Conservation (phyloP, 83 land plant species). For the Picea abies region DNA sequence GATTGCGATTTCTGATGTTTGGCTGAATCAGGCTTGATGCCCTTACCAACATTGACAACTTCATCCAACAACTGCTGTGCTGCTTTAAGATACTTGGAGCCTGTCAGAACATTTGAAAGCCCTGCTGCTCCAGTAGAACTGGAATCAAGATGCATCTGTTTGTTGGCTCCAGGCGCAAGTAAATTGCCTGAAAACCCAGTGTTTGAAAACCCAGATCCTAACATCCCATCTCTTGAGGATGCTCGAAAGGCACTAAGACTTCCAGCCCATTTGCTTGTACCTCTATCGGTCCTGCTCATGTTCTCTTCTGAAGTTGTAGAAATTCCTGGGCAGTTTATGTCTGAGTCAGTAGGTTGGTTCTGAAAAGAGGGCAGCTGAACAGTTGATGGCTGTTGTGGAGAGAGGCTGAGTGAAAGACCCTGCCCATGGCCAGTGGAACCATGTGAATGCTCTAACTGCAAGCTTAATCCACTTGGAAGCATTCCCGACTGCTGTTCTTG, state of each 20-base stretch:
- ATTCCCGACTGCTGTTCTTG: slow-evolving; percentile 21
- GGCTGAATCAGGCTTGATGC: slow-evolving; percentile 28
- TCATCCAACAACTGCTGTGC: slow-evolving; percentile 72
- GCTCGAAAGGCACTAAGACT: slow-evolving; percentile 11
- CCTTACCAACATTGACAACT: slow-evolving; percentile 70
- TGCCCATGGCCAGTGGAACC: slow-evolving; percentile 37
- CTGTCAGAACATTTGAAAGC: slow-evolving; percentile 30
- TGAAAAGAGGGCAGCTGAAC: slow-evolving; percentile 40
- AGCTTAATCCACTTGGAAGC: slow-evolving; percentile 29
- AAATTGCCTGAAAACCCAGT: slow-evolving; percentile 20
- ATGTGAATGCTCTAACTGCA: slow-evolving; percentile 26
- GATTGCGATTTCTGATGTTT: slow-evolving; percentile 27
- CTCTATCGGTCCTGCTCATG: slow-evolving; percentile 14
- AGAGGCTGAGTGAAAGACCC: slow-evolving; percentile 62
- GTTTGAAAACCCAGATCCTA: slow-evolving; percentile 6
- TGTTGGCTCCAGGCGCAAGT: slow-evolving; percentile 13
- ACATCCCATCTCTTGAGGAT: slow-evolving; percentile 28
- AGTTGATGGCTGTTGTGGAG: slow-evolving; percentile 52
- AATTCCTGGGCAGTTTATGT: slow-evolving; percentile 29
- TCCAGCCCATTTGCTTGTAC: slow-evolving; percentile 11
- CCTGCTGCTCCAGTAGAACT: slow-evolving; percentile 28
- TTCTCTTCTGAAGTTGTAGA: slow-evolving; percentile 27
- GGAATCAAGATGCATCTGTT: slow-evolving; percentile 16
- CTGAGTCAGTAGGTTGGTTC: slow-evolving; percentile 27
- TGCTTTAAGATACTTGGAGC: slow-evolving; percentile 67